These are phyloP conservation scores for Danielia reshetovae DNA, from an alignment of 805 yeast genomes.

Conservation along the genomic window DNA sequence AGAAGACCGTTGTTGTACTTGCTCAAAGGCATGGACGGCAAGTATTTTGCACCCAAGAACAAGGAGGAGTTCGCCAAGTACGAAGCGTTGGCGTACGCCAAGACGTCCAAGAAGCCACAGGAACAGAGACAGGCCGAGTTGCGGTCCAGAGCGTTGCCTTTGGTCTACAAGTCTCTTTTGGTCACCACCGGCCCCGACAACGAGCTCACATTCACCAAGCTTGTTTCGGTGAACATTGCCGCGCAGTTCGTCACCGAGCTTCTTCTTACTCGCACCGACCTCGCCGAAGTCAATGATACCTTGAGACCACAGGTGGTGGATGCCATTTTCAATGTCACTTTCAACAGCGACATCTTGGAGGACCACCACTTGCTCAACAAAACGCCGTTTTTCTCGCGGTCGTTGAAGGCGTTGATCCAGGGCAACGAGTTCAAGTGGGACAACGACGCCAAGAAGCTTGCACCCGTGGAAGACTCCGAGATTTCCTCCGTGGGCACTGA, in stretches of 20 bases:
- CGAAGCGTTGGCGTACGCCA: constrained; percentile 50
- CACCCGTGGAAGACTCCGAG: constrained; percentile 29
- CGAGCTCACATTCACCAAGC: constrained; percentile 42
- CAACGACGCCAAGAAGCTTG: constrained; percentile 41
- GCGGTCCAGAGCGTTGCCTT: constrained; percentile 59
- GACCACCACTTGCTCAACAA: constrained; percentile 66
- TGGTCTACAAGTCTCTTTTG: constrained; percentile 53
- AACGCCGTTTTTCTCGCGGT: constrained; percentile 67
- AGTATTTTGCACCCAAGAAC: constrained; percentile 70
- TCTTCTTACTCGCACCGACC: constrained; percentile 52
- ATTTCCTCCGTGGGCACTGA: constrained; percentile 50
- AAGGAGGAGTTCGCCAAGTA: constrained; percentile 59
- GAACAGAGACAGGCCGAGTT: constrained; percentile 72
- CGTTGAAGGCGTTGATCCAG: constrained; percentile 72
- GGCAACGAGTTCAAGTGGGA: constrained; percentile 80
- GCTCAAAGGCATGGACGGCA: constrained; percentile 72
- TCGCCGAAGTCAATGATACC: constrained; percentile 34
- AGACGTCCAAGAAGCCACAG: constrained; percentile 83
- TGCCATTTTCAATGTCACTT: constrained; percentile 49
- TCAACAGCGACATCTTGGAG: constrained; percentile 63
- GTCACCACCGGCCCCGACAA: constrained; percentile 21
- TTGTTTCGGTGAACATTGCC: constrained; percentile 70
- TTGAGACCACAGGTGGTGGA: constrained; percentile 49
- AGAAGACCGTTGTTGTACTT: constrained; percentile 87
- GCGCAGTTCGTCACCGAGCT: constrained; percentile 81